phyloP scores from a whole-genome alignment of 2,329 filamentous ascomycete genomes.

The Chaetomium globosum region DNA sequence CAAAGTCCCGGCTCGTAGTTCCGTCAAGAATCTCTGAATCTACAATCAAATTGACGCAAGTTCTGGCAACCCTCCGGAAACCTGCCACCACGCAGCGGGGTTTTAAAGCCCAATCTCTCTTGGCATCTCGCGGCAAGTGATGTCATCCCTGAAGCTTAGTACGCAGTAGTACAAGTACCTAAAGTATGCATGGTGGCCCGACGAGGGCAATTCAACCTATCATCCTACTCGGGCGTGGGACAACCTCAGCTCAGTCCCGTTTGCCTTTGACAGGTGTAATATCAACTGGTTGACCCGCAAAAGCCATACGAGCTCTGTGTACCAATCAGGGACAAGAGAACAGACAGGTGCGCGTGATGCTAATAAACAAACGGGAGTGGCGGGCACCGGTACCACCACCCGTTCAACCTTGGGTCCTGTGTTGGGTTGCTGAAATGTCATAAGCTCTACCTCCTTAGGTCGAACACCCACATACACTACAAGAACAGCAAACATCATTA shows the following conservation, averaged over 20 bases:
- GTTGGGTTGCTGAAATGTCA: not conserved
- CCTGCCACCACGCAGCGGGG: not conserved
- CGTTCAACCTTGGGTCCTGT: no score
- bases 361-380: not conserved
- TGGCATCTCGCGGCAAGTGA: not conserved
- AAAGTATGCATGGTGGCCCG: not conserved
- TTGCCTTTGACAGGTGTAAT: not conserved
- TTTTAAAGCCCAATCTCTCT: not conserved
- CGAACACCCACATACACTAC: not conserved
- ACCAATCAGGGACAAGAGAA: not conserved
- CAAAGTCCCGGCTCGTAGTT: not conserved
- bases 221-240: not conserved
- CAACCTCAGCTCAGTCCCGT: not conserved
- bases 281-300: not conserved
- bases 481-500: not conserved
- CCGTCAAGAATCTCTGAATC: not conserved
- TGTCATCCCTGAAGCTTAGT: slow-evolving; percentile 1
- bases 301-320: not conserved
- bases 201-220: not conserved
- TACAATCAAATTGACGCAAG: not conserved
- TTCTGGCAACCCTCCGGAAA: not conserved
- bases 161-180: not conserved
- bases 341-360: not conserved
- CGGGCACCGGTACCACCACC: not conserved
- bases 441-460: not conserved